These are phyloP conservation scores for Taxillus chinensis DNA, from an alignment of 164 flowering plant species.

Conservation along the genomic window DNA sequence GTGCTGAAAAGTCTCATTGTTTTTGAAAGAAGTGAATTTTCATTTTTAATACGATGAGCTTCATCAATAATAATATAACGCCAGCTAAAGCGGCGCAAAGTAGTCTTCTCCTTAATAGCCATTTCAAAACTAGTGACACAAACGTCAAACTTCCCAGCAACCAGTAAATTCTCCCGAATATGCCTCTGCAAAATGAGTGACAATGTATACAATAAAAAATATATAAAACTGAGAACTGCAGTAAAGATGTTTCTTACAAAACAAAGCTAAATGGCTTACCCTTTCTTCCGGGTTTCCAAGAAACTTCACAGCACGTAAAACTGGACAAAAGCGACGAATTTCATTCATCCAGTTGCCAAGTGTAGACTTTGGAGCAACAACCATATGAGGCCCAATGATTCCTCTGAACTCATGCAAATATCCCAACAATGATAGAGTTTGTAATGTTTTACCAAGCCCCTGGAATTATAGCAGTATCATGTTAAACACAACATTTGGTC, in stretches of 20 bases:
- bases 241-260: too few species aligned
- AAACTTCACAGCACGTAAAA: conserved; percentile 86
- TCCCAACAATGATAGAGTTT: conserved; percentile 86
- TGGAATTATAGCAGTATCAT: conserved; percentile 11
- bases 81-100: conserved; percentile 95
- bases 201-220: neutral
- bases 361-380: conserved; percentile 98
- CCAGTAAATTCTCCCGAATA: conserved; percentile 75
- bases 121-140: conserved; percentile 99
- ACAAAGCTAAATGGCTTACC: conserved; percentile 18
- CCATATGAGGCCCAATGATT: conserved; percentile 98
- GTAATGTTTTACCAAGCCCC: conserved; percentile 99
- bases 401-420: conserved; percentile 95
- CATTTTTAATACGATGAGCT: conserved; percentile 99
- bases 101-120: conserved; percentile 93
- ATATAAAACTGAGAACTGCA: neutral
- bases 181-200: conserved; percentile 48
- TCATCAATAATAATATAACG: conserved; percentile 99
- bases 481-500: too few species aligned
- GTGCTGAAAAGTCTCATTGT: conserved; percentile 92
- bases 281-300: conserved; percentile 99
- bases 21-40: conserved; percentile 96
- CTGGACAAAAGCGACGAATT: conserved; percentile 85
- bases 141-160: conserved; percentile 96
- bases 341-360: conserved; percentile 99